Evolutionary conservation across 768 basidiomycete species (phyloP).

Genomic region (Podaxis sp.): DNA sequence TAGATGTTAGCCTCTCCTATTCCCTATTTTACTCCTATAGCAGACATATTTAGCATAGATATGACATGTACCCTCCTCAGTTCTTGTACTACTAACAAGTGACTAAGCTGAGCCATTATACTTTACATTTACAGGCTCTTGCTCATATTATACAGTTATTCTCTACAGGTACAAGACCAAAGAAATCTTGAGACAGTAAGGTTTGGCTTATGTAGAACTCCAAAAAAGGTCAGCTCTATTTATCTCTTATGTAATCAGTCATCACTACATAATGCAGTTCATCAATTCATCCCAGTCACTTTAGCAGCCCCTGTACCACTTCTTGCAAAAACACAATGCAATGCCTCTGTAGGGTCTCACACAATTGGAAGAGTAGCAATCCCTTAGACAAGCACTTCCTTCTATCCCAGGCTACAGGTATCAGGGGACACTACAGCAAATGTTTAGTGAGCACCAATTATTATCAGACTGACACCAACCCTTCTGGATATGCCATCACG

Average conservation of each 20-base stretch:
- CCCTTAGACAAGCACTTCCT: not conserved
- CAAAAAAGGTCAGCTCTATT: constrained; percentile 29
- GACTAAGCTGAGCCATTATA: no score
- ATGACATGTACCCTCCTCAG: no score
- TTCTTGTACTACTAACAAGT: no score
- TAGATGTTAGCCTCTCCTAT: no score
- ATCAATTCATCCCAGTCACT: not conserved
- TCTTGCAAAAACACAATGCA: not conserved
- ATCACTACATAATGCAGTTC: not conserved
- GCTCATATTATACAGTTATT: no score
- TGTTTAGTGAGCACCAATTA: not conserved
- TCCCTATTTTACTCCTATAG: no score
- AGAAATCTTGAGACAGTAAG: constrained; percentile 39
- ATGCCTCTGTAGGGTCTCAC: not conserved
- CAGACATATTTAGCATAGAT: no score
- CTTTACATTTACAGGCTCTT: no score
- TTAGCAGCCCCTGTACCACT: not conserved
- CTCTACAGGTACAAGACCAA: no score
- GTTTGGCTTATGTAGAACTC: constrained; percentile 39
- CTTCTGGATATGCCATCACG: not conserved
- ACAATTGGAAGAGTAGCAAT: not conserved
- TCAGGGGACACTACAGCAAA: not conserved
- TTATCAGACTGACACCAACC: not conserved
- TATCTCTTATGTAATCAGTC: constrained; percentile 7
- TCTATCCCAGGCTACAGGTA: not conserved